Evolutionary conservation across 805 yeast species (phyloP).

Genomic region (Kurtzmaniella cleridarum): DNA sequence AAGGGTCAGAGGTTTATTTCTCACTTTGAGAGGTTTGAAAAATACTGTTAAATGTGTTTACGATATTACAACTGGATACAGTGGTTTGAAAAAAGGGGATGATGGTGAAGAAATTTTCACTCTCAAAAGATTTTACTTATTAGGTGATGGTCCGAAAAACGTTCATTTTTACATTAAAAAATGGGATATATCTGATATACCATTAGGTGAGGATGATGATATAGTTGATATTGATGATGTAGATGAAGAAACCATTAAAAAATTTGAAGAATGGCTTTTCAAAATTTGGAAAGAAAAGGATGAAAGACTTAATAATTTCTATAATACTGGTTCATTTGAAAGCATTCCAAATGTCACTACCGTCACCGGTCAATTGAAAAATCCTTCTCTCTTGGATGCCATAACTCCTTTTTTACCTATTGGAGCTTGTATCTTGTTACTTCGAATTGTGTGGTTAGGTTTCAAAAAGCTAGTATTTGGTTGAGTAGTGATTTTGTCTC

Average conservation of each 20-base stretch:
- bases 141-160: slow-evolving; percentile 65
- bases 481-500: too few species aligned
- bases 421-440: neutral
- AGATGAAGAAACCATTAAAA: slow-evolving; percentile 33
- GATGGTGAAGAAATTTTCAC: slow-evolving; percentile 78
- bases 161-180: slow-evolving; percentile 64
- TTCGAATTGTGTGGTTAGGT: slow-evolving; percentile 2
- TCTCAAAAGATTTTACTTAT: slow-evolving; percentile 54
- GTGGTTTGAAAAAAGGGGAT: slow-evolving; percentile 56
- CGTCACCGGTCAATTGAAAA: slow-evolving; percentile 18
- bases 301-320: slow-evolving; percentile 56
- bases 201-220: slow-evolving; percentile 39
- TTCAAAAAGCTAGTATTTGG: neutral
- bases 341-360: slow-evolving; percentile 6
- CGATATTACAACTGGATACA: slow-evolving; percentile 80
- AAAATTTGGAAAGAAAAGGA: slow-evolving; percentile 78
- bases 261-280: slow-evolving; percentile 72
- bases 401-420: slow-evolving; percentile 2
- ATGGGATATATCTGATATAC: slow-evolving; percentile 56
- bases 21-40: slow-evolving; percentile 52
- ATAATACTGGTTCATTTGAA: slow-evolving; percentile 46
- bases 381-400: slow-evolving; percentile 6
- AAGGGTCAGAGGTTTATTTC: slow-evolving; percentile 71
- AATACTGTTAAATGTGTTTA: slow-evolving; percentile 55
- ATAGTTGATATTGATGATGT: slow-evolving; percentile 37